Percentiles rank a stretch among this genome's conserved stretches.
These are phyloP conservation scores for Paspalum vaginatum DNA, from an alignment of 176 grass and related monocot species.

Conservation along the genomic window DNA sequence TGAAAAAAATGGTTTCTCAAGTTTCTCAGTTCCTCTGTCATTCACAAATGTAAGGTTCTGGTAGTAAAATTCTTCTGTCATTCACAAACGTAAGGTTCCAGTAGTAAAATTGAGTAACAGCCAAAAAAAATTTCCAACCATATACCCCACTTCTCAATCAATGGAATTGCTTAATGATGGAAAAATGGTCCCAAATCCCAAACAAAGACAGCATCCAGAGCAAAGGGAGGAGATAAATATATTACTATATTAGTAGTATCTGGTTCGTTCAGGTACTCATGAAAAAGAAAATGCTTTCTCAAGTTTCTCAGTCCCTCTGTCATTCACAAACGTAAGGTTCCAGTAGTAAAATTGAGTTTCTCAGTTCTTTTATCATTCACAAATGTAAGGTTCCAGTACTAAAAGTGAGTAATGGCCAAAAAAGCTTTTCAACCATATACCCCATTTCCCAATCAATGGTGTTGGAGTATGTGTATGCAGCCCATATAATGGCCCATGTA, in stretches of 20 bases:
- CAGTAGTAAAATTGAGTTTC: too few relatives aligned
- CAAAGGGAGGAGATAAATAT: not conserved
- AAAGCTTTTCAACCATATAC: not conserved
- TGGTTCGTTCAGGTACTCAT: constrained; percentile 1
- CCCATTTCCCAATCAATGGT: not conserved
- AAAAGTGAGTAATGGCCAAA: not conserved
- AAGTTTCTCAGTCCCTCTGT: not conserved
- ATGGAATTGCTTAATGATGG: too few relatives aligned
- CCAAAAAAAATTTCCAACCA: not conserved
- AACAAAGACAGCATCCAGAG: too few relatives aligned
- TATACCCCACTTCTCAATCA: not conserved
- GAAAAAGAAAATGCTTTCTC: not conserved
- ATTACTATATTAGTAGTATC: constrained; percentile 7
- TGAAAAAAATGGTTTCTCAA: not conserved
- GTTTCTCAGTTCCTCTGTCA: not conserved
- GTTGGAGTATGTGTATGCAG: too few relatives aligned
- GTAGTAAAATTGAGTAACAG: not conserved
- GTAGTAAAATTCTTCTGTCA: too few relatives aligned
- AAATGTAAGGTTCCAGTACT: not conserved
- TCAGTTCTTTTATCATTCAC: too few relatives aligned
- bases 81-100: not conserved
- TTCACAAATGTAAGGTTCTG: too few relatives aligned
- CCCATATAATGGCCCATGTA: too few relatives aligned
- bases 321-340: too few relatives aligned
- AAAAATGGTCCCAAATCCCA: not conserved